Evolutionary conservation across 1,284 basidiomycete species (phyloP), one percentile per base, ranked within the genome.

Genomic region (Kalmanozyma brasiliensis): DNA sequence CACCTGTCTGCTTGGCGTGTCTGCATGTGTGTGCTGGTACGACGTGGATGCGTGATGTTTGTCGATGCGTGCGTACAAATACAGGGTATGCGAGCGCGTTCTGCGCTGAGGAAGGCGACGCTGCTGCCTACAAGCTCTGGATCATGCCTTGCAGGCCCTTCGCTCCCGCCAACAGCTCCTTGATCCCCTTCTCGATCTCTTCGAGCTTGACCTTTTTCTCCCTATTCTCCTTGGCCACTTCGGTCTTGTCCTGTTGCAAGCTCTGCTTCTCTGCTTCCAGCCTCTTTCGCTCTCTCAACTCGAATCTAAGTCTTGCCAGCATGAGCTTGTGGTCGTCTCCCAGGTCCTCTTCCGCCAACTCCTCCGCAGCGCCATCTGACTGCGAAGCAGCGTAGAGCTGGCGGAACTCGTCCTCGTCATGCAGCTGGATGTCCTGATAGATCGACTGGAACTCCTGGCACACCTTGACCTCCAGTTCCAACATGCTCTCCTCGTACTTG

Each of bases 391-490:
- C 19, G 20, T 44, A 38, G 8, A 64, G 24, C 4, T 24, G 16
- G 4, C 44, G 35, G 20, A 65, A 70, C 29, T 58, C 68, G 32
- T 62, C 55, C 33, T 58, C 19, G 2, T 44, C 11, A 16, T 66
- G 68, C 16, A 71, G 44, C 17, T 58, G 43, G 40, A 71, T 66
- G n/a, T 56, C 59, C 38, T 66, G 68, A 26, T 37, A 71, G 55
- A 71, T 66, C 16, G 63, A 66, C 37, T 71, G 68, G 38, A 71
- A 71, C 33, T 59, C 59, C 33, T 61, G 52, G n/a, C 68, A 71
- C 7, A 55, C 44, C 14, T 57, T 52, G 14, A 71, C 63, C 23
- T 71, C 68, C 20, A 58, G 43, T 30, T 66, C 59, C 10, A 71
- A 52, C 68, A 71, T 71, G 4, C 62, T 46, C 32, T 66, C 58